phyloP scores from a whole-genome alignment of 805 yeast species.

The Saccharomycopsis fibuligera region DNA sequence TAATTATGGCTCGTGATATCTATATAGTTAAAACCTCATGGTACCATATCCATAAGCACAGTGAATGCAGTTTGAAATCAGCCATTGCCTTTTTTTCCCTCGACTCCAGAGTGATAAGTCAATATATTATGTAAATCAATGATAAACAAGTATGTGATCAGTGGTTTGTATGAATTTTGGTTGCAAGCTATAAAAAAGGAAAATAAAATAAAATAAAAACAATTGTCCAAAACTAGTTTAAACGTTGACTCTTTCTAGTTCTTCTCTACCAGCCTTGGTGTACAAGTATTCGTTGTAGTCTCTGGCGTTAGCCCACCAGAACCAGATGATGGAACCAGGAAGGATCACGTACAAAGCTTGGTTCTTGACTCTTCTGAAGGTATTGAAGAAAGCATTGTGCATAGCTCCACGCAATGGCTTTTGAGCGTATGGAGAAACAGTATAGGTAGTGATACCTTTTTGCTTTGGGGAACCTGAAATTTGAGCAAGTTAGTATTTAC shows the following conservation, averaged over 20 bases:
- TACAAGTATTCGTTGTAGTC: conserved; percentile 90
- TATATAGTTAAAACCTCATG: too few species aligned
- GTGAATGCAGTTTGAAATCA: too few species aligned
- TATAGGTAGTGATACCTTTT: conserved; percentile 79
- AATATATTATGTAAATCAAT: too few species aligned
- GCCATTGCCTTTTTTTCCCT: too few species aligned
- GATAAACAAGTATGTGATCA: too few species aligned
- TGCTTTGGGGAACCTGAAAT: conserved; percentile 60
- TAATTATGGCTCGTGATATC: too few species aligned
- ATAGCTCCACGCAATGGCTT: conserved; percentile 83
- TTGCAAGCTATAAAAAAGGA: too few species aligned
- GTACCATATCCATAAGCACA: too few species aligned
- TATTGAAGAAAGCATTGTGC: conserved; percentile 84
- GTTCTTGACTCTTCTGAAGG: conserved; percentile 85
- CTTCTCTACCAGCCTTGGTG: conserved; percentile 97
- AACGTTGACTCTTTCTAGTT: conserved; percentile 59
- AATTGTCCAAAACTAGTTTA: too few species aligned
- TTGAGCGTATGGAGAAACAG: conserved; percentile 92
- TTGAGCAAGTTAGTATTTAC: background rate
- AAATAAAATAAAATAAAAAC: too few species aligned
- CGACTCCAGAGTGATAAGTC: too few species aligned
- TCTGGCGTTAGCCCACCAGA: conserved; percentile 80
- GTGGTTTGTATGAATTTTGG: too few species aligned
- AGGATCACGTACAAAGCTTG: conserved; percentile 72
- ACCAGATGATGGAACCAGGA: conserved; percentile 79